A percentile compares a stretch with the other conserved stretches of the same genome.
Conservation (phyloP, 2,329 filamentous ascomycete genomes). For the Colletotrichum agaves region DNA sequence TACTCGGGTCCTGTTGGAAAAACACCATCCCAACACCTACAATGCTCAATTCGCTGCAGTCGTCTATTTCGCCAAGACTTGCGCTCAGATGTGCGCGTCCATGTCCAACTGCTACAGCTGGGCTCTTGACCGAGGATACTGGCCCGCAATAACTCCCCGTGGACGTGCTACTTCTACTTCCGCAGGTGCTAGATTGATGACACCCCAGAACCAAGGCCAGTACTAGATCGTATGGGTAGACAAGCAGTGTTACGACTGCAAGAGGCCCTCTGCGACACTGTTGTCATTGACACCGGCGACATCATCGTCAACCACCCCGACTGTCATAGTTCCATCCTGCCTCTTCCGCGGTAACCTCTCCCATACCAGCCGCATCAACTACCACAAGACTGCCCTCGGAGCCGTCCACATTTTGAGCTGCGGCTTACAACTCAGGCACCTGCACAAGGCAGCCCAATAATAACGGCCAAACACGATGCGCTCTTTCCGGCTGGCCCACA, state of each 20-base stretch:
- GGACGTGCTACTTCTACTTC: constrained; percentile 30
- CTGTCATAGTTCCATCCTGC: too few species aligned
- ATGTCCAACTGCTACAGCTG: constrained; percentile 15
- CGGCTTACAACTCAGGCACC: too few species aligned
- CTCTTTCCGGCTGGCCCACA: too few species aligned
- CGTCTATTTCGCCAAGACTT: constrained; percentile 22
- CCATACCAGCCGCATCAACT: too few species aligned
- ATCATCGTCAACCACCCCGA: too few species aligned
- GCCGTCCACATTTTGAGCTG: too few species aligned
- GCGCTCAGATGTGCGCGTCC: constrained; percentile 21
- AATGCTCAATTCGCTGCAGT: neutral
- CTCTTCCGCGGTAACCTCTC: too few species aligned
- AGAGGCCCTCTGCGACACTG: neutral
- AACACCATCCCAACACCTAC: neutral
- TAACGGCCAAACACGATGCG: too few species aligned
- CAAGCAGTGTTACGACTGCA: constrained; percentile 17
- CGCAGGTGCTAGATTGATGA: constrained; percentile 14
- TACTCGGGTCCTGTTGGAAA: constrained; percentile 5
- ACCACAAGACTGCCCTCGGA: too few species aligned
- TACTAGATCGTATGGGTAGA: constrained; percentile 26
- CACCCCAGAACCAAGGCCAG: constrained; percentile 17
- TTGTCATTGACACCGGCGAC: too few species aligned
- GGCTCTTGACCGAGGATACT: constrained; percentile 21
- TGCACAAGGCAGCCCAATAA: too few species aligned
- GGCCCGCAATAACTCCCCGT: constrained; percentile 18